Conservation (phyloP, 202 grass and related monocot genomes). For the Bolboschoenoplectus hybrid region DNA sequence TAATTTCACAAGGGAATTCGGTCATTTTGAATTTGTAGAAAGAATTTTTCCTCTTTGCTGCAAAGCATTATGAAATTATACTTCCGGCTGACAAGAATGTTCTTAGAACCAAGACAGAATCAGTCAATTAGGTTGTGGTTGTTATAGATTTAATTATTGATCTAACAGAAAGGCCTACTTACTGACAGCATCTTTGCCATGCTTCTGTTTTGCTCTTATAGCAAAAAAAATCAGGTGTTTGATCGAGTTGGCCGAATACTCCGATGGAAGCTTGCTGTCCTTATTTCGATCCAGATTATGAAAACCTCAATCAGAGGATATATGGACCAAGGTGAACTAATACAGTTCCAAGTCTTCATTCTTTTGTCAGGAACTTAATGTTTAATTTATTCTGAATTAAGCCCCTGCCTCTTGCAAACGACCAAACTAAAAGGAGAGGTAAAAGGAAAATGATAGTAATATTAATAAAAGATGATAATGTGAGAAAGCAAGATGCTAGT, state of each 20-base stretch:
- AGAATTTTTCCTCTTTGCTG: background rate
- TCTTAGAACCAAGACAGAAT: background rate
- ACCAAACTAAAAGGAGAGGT: background rate
- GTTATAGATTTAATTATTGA: background rate
- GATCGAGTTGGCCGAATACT: background rate
- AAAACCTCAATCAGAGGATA: constrained; percentile 52
- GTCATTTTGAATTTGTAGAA: background rate
- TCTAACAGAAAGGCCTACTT: background rate
- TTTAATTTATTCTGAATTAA: background rate
- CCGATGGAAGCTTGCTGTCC: constrained; percentile 48
- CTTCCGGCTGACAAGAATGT: background rate
- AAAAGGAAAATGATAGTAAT: background rate
- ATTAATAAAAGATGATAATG: background rate
- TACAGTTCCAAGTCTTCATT: background rate
- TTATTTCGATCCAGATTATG: constrained; percentile 63
- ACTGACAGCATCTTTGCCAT: background rate
- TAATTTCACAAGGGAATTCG: background rate
- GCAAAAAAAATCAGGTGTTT: constrained; percentile 22
- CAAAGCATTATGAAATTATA: background rate
- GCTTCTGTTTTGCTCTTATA: background rate
- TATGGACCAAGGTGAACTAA: constrained; percentile 49
- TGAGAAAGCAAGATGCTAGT: background rate
- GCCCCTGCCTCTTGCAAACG: background rate
- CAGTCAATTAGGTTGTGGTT: background rate
- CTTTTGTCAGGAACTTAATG: background rate